Evolutionary conservation across 1,284 basidiomycete genomes (phyloP).

Genomic region (Garcileccinum viscosum): DNA sequence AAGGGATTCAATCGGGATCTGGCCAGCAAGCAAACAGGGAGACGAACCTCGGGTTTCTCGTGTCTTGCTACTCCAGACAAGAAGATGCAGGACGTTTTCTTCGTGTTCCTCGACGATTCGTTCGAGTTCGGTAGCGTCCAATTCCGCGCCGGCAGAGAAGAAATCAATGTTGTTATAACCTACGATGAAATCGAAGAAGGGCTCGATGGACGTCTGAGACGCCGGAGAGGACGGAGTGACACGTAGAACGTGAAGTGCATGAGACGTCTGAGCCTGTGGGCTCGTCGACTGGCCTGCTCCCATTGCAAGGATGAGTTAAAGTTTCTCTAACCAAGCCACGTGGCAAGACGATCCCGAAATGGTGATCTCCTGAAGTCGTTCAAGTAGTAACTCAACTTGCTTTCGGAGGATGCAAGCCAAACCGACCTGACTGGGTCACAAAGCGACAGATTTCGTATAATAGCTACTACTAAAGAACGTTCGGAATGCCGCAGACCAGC

Average conservation of each 20-base stretch:
- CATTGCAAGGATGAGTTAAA: slow-evolving; percentile 47
- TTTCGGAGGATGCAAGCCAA: neutral
- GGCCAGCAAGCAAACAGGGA: neutral
- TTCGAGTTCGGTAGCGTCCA: slow-evolving; percentile 80
- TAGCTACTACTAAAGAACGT: too few species aligned
- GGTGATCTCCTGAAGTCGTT: slow-evolving; percentile 19
- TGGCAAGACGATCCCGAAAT: slow-evolving; percentile 14
- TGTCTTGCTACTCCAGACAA: slow-evolving; percentile 92
- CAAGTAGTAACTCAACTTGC: neutral
- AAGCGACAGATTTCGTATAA: neutral
- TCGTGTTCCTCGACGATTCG: slow-evolving; percentile 88
- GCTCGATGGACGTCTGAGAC: slow-evolving; percentile 85
- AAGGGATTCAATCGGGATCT: neutral
- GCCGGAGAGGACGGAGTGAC: slow-evolving; percentile 89
- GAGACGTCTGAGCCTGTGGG: slow-evolving; percentile 57
- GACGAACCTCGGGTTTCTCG: slow-evolving; percentile 81
- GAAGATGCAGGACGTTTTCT: slow-evolving; percentile 76
- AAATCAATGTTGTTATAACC: slow-evolving; percentile 80
- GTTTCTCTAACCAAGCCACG: neutral
- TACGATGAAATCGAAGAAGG: slow-evolving; percentile 97
- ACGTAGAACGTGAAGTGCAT: slow-evolving; percentile 83
- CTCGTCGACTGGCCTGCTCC: slow-evolving; percentile 75
- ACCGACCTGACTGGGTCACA: neutral
- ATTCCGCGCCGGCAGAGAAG: slow-evolving; percentile 57
- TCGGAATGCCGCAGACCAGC: too few species aligned